Percentiles rank a stretch among this genome's conserved stretches.
phyloP scores from a whole-genome alignment of 257 asterid species.

The Eustoma russellianum region DNA sequence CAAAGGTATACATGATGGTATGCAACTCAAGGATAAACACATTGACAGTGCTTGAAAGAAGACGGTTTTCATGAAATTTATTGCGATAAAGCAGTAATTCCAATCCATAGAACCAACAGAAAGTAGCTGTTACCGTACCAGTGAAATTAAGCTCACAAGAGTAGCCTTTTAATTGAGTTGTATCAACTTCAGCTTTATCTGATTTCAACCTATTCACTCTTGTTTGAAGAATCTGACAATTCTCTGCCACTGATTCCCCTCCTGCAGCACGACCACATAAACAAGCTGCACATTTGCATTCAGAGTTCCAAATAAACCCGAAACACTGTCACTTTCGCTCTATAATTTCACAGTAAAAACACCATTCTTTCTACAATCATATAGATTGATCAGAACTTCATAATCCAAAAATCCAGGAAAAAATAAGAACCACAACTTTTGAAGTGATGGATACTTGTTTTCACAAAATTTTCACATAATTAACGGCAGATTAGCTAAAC shows the following conservation, averaged over 20 bases:
- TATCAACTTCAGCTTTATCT: slow-evolving; percentile 46
- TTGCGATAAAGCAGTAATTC: neutral
- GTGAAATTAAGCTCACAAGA: slow-evolving; percentile 82
- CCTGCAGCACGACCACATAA: slow-evolving; percentile 40
- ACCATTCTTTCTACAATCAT: too few relatives aligned
- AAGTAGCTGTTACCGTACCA: slow-evolving; percentile 27
- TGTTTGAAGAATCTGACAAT: slow-evolving; percentile 95
- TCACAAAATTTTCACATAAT: neutral
- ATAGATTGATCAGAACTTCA: too few relatives aligned
- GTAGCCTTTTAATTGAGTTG: slow-evolving; percentile 47
- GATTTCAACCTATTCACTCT: slow-evolving; percentile 80
- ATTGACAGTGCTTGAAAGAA: too few relatives aligned
- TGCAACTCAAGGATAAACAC: too few relatives aligned
- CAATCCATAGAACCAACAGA: slow-evolving; percentile 1
- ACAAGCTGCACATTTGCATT: neutral
- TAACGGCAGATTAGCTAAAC: neutral
- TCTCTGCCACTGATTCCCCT: slow-evolving; percentile 81
- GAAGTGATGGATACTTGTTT: too few relatives aligned
- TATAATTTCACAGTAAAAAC: too few relatives aligned
- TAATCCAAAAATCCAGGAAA: neutral
- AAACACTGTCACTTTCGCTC: too few relatives aligned
- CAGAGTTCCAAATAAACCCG: neutral
- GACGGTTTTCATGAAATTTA: neutral
- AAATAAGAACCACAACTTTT: neutral
- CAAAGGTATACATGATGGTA: too few relatives aligned